These are phyloP conservation scores for Fonsecaea multimorphosa DNA, from an alignment of 2,329 filamentous ascomycete species.

Conservation along the genomic window DNA sequence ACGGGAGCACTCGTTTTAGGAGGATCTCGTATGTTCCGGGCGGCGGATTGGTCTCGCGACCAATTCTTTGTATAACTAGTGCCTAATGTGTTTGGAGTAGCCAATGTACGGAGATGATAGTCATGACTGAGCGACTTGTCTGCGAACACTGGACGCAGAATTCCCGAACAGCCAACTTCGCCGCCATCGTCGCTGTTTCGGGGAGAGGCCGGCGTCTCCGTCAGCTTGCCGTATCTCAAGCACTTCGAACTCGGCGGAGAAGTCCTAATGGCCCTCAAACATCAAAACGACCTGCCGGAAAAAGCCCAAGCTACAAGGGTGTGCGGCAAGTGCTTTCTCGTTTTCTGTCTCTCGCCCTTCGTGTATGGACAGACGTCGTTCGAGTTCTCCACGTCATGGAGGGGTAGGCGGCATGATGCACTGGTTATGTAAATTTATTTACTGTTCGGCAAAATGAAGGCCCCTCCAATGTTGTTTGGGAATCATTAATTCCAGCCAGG, in stretches of 20 bases:
- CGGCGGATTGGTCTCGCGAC: conserved; percentile 19
- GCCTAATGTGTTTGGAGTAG: conserved; percentile 6
- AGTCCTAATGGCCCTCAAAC: conserved; percentile 8
- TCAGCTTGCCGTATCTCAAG: neutral
- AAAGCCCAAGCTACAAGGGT: neutral
- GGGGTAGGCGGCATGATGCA: neutral
- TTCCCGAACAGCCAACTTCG: conserved; percentile 1
- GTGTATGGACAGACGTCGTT: neutral
- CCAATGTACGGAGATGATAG: conserved; percentile 7
- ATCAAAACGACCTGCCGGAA: conserved; percentile 6
- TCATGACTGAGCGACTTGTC: neutral
- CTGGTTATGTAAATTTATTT: conserved; percentile 13
- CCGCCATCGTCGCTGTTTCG: neutral
- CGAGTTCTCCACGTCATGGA: conserved; percentile 16
- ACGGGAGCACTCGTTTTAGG: conserved; percentile 9
- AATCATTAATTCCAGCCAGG: conserved; percentile 1
- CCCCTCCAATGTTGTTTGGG: neutral
- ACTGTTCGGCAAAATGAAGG: conserved; percentile 8
- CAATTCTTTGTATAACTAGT: conserved; percentile 25
- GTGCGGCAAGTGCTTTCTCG: neutral
- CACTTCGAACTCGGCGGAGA: neutral
- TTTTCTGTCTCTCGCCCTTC: neutral
- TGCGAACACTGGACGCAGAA: neutral
- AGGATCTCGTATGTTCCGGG: conserved; percentile 24
- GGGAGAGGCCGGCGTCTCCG: conserved; percentile 4